Evolutionary conservation across 257 asterid genomes (phyloP), one percentile per base, ranked within the genome.

Genomic region (Avicennia marina): DNA sequence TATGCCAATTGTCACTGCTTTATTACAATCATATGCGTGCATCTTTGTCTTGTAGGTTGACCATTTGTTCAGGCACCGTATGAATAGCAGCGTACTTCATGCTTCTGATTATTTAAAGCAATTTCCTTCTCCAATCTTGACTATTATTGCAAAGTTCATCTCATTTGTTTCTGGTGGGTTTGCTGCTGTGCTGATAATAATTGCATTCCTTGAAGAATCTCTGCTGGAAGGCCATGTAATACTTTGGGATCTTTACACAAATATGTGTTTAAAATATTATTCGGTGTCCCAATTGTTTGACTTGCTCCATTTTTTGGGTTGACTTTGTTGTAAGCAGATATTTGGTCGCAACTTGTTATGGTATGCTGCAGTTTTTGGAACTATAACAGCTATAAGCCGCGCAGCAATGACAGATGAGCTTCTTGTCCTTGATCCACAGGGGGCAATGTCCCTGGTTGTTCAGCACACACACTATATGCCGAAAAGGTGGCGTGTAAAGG

Each of bases 221-320:
- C 83, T 93, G 69, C 89, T 93, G 69, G 97, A 93, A 82, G 99
- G 99, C 94, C 99, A 93, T 66, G 99, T 93, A 86, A 67, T 59
- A 26, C 56, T 44, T 57, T 53, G 25, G 24, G 47, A 64, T 56
- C 66, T 45, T 18, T 47, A 15, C 47, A 16, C 11, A 6, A 54
- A 13, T 32, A 15, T 50, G 12, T 47, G 9, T 62, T 65, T 56
- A 27, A 22, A 53, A 31, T 15, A n/a, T n/a, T n/a, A n/a, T n/a
- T n/a, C n/a, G n/a, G n/a, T n/a, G n/a, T n/a, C n/a, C n/a, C n/a
- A n/a, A n/a, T n/a, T n/a, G n/a, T n/a, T n/a, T n/a, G n/a, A n/a
- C n/a, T n/a, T n/a, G n/a, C n/a, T n/a, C n/a, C n/a, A n/a, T n/a
- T n/a, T n/a, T n/a, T n/a, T n/a, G n/a, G n/a, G 56, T 34, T 49